Percentiles rank a stretch among this genome's conserved stretches.
These are phyloP conservation scores for Gossypium herbaceum DNA, from an alignment of 345 rosid species.

Conservation along the genomic window DNA sequence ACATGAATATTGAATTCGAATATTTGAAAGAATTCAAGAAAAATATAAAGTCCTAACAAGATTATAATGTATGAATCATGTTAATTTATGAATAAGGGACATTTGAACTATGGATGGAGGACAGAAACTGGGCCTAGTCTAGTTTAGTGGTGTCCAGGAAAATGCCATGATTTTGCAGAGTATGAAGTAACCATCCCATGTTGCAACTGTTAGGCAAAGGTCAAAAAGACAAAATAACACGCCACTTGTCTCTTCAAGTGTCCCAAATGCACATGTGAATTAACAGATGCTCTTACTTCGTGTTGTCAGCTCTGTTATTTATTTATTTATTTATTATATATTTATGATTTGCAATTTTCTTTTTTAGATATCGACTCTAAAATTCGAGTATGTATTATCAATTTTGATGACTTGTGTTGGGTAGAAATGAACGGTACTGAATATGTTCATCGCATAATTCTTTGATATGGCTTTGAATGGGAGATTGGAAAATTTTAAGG, in stretches of 20 bases:
- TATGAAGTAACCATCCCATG: background rate
- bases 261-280: background rate
- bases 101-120: background rate
- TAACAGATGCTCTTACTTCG: no score
- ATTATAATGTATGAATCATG: no score
- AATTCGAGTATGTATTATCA: no score
- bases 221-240: background rate
- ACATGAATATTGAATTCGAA: no score
- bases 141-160: slow-evolving; percentile 9
- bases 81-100: no score
- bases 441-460: background rate
- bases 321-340: no score
- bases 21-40: no score
- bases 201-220: background rate
- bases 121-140: background rate
- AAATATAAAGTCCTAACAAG: no score
- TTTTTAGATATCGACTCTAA: no score
- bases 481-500: no score
- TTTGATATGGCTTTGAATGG: background rate
- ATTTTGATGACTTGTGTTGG: background rate
- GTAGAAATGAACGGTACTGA: background rate
- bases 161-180: background rate
- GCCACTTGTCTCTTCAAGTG: background rate
- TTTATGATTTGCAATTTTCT: no score
- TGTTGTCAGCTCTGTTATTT: background rate